Base-by-base conservation (phyloP, 2,329 filamentous ascomycete genomes). In the Colletotrichum gigasporum region DNA sequence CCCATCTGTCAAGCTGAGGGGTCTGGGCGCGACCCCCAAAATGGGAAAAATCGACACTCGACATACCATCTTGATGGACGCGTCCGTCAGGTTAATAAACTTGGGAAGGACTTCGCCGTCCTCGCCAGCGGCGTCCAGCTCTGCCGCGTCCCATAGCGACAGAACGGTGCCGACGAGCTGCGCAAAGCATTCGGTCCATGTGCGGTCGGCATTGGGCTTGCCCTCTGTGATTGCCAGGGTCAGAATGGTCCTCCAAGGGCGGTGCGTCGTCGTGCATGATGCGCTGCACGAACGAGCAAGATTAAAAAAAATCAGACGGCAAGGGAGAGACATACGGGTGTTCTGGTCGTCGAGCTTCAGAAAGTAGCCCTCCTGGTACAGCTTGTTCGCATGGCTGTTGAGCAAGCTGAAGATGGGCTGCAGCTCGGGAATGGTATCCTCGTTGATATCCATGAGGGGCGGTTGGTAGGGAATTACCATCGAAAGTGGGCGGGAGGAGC, bases 331-430 rank as follows among this genome's bases (percentile, higher is more conserved):
- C 93, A 71, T 86, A 97, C 94, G 90, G 58, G 89, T 90, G 73
- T 98, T 96, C 70, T 97, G 89, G 77, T 99, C 96, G 76, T 97
- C 95, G 50, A 99, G 83, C 79, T 98, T 99, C 71, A 99, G 80
- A 70, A 99, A 98, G 74, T 98, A 99, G 35, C 96, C 96, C 80
- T 99, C 96, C 71, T 97, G 94, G 76, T 98, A 99, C 59, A 98
- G 83, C 80, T 98, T 98, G 78, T 97, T 97, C 62, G 89, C 91
- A 77, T 99, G 96, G 78, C 91, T 96, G 80, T 97, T 98, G 69
- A 99, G 86, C 74, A 93, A 96, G 65, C 88, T 92, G 78, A 98
- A 98, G 72, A 98, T 94, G 68, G 94, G 95, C 80, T 94, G 91
- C 67, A 99, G 85, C 83, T 99, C 96, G 35, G 96, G 94, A 67